Percentiles rank a stretch among this genome's conserved stretches.
Evolutionary conservation across 2,329 filamentous ascomycete species (phyloP).

Genomic region (Trichophyton rubrum): DNA sequence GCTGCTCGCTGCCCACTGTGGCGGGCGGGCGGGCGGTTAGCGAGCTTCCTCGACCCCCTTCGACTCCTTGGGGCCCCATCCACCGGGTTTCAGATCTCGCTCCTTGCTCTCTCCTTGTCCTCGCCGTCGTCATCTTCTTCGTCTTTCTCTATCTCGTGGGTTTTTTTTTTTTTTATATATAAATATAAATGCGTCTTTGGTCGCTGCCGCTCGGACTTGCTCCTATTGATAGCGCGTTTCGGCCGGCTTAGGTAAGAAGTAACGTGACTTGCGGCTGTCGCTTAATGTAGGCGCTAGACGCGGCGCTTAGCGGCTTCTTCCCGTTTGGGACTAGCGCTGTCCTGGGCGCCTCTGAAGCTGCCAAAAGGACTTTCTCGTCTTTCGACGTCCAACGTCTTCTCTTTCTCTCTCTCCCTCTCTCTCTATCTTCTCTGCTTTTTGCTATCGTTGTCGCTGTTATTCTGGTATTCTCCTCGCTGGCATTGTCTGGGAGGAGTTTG

Average conservation of each 20-base stretch:
- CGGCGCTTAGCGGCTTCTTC: not conserved
- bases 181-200: not conserved
- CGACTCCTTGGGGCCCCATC: not conserved
- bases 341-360: not conserved
- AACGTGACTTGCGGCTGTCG: not conserved
- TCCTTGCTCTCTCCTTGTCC: not conserved
- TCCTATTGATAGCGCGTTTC: constrained; percentile 3
- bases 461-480: not conserved
- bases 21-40: not conserved
- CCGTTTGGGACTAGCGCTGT: not conserved
- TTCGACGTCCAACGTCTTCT: not conserved
- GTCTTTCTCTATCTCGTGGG: not conserved
- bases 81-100: not conserved
- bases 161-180: not conserved
- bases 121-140: not conserved
- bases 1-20: not conserved
- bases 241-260: not conserved
- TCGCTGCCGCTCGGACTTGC: not conserved
- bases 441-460: not conserved
- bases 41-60: not conserved
- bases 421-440: not conserved
- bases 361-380: not conserved
- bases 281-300: not conserved
- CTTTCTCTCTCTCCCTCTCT: not conserved
- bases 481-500: not conserved